phyloP scores from a whole-genome alignment of 1,284 basidiomycete genomes.

The Meira miltonrushii region DNA sequence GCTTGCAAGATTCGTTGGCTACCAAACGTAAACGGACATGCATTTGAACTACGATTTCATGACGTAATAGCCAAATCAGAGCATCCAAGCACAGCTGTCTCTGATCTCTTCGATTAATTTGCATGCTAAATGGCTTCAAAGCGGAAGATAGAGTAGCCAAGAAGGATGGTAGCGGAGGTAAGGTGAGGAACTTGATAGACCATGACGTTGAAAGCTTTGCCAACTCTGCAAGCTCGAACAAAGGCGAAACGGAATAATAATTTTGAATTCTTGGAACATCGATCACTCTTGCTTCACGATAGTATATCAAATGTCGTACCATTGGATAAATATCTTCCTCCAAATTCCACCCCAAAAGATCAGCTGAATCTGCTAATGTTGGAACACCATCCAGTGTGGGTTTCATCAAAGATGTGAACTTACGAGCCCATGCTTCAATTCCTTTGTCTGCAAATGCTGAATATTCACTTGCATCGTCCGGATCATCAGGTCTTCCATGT shows the following conservation, averaged over 20 bases:
- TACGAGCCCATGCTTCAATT: slow-evolving; percentile 29
- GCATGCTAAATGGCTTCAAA: slow-evolving; percentile 22
- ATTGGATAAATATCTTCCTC: slow-evolving; percentile 79
- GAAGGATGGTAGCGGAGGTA: slow-evolving; percentile 61
- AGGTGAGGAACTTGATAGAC: slow-evolving; percentile 60
- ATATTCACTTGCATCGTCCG: slow-evolving; percentile 1
- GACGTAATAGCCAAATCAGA: slow-evolving; percentile 85
- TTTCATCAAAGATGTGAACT: slow-evolving; percentile 24
- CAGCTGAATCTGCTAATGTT: slow-evolving; percentile 68
- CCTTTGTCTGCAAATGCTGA: slow-evolving; percentile 15
- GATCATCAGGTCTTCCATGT: neutral
- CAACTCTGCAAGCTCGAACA: slow-evolving; percentile 30
- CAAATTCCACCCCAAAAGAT: slow-evolving; percentile 75
- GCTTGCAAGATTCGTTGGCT: slow-evolving; percentile 70
- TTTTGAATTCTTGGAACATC: slow-evolving; percentile 80
- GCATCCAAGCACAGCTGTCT: slow-evolving; percentile 67
- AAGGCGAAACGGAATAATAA: slow-evolving; percentile 62
- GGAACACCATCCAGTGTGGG: slow-evolving; percentile 17
- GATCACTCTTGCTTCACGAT: slow-evolving; percentile 79
- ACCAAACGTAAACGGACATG: slow-evolving; percentile 80
- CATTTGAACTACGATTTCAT: slow-evolving; percentile 75
- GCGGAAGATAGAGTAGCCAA: slow-evolving; percentile 30
- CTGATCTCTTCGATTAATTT: slow-evolving; percentile 23
- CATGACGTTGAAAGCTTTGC: neutral
- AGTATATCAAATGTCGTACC: slow-evolving; percentile 82